Evolutionary conservation across 805 yeast genomes (phyloP).

Genomic region (Suhomyces sp.): DNA sequence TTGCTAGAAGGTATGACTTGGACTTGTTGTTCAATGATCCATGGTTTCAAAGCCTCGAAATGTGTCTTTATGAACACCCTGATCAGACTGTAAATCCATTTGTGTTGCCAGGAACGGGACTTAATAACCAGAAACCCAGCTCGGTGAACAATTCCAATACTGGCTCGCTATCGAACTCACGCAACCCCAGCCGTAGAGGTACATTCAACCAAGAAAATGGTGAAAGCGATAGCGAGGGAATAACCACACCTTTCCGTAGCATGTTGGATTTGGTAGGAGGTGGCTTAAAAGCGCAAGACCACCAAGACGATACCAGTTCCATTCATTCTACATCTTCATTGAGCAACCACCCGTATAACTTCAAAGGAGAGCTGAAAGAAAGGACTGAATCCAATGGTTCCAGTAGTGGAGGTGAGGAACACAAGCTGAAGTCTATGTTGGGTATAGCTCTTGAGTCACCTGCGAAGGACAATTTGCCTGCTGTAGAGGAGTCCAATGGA

Average conservation of each 20-base stretch:
- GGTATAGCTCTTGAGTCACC: conserved; percentile 2
- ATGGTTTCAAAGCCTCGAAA: conserved; percentile 58
- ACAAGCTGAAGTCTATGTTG: conserved; percentile 5
- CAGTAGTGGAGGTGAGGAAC: background rate
- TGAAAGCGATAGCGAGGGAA: conserved; percentile 9
- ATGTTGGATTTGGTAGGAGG: conserved; percentile 35
- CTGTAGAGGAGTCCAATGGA: conserved; percentile 2
- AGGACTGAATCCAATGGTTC: background rate
- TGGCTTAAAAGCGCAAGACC: background rate
- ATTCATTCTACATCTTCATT: conserved; percentile 26
- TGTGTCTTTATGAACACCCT: conserved; percentile 54
- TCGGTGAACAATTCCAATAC: conserved; percentile 6
- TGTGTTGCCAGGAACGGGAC: conserved; percentile 25
- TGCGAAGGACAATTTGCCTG: conserved; percentile 3
- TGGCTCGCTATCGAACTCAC: conserved; percentile 21
- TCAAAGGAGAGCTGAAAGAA: conserved; percentile 11
- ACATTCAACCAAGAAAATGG: conserved; percentile 16
- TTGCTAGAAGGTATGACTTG: conserved; percentile 51
- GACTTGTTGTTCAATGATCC: conserved; percentile 57
- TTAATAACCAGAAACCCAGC: conserved; percentile 5
- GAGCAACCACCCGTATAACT: conserved; percentile 17
- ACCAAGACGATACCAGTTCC: conserved; percentile 11
- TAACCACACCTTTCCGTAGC: conserved; percentile 33
- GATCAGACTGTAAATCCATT: conserved; percentile 39
- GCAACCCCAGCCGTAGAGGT: conserved; percentile 32